These are phyloP conservation scores for Abelmoschus esculentus DNA, from an alignment of 345 rosid genomes.

Conservation along the genomic window DNA sequence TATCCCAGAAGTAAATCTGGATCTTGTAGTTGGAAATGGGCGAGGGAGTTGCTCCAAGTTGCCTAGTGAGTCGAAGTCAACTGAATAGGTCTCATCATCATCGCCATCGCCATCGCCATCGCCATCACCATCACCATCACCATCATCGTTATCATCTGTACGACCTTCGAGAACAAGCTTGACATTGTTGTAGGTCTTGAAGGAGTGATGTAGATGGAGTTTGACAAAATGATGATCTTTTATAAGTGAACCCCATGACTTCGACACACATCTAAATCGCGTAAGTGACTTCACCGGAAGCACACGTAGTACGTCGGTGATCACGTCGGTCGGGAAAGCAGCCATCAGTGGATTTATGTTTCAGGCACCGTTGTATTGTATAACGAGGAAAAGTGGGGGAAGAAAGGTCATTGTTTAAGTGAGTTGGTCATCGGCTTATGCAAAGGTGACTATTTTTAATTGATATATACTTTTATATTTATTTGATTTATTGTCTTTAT, in stretches of 20 bases:
- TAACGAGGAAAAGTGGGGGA: too few relatives aligned
- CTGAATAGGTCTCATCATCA: not conserved
- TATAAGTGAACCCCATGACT: slow-evolving; percentile 5
- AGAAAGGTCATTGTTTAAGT: not conserved
- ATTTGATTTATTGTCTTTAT: not conserved
- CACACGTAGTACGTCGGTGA: not conserved
- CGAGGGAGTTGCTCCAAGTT: not conserved
- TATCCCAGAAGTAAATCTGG: not conserved
- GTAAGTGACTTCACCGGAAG: slow-evolving; percentile 1
- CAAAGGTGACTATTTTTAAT: not conserved
- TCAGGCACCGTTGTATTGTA: not conserved
- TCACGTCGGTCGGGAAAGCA: not conserved
- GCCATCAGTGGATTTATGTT: not conserved
- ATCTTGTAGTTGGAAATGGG: not conserved
- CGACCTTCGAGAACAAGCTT: not conserved
- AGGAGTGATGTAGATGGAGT: slow-evolving; percentile 3
- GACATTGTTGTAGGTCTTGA: not conserved
- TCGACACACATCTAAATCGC: not conserved
- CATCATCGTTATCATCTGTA: too few relatives aligned
- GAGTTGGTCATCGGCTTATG: not conserved
- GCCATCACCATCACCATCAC: not conserved
- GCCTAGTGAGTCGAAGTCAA: not conserved
- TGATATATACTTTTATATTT: too few relatives aligned
- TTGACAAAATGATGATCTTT: not conserved
- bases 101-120: too few relatives aligned